phyloP scores from a whole-genome alignment of 352 stramenopile species.

The Globisporangium cystogenes region DNA sequence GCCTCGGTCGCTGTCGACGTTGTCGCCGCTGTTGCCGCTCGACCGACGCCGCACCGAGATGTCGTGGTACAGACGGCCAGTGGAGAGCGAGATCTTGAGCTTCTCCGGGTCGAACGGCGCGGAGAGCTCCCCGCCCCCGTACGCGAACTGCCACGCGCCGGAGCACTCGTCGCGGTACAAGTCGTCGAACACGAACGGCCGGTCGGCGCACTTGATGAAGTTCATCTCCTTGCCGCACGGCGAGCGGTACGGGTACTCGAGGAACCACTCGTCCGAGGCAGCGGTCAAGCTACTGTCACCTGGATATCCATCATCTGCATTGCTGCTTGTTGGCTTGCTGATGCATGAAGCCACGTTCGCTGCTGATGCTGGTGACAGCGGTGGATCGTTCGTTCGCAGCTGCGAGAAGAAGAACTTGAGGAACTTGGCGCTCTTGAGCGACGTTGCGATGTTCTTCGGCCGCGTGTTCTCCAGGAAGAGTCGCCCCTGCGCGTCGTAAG shows the following conservation, averaged over 20 bases:
- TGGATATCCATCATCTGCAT: background rate
- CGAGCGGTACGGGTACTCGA: constrained; percentile 69
- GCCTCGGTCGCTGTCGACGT: constrained; percentile 16
- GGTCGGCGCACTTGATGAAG: constrained; percentile 83
- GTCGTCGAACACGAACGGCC: constrained; percentile 70
- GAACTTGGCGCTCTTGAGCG: constrained; percentile 78
- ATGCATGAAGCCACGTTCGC: too few species aligned
- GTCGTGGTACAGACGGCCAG: constrained; percentile 68
- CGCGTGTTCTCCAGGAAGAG: constrained; percentile 76
- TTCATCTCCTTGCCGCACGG: constrained; percentile 84
- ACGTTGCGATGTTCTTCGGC: constrained; percentile 84
- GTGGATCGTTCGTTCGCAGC: constrained; percentile 32
- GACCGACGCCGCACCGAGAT: constrained; percentile 10
- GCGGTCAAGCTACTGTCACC: background rate
- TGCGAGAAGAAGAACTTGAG: constrained; percentile 80
- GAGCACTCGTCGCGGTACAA: constrained; percentile 22
- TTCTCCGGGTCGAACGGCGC: constrained; percentile 48
- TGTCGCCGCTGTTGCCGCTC: constrained; percentile 24
- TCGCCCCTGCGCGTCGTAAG: constrained; percentile 27
- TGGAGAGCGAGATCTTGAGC: constrained; percentile 59
- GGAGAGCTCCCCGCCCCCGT: constrained; percentile 46
- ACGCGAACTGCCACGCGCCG: constrained; percentile 36
- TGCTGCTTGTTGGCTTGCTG: too few species aligned
- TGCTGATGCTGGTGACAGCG: background rate
- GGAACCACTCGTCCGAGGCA: constrained; percentile 27